phyloP scores from a whole-genome alignment of 148 eudicot genomes.

The Chenopodium quinoa region DNA sequence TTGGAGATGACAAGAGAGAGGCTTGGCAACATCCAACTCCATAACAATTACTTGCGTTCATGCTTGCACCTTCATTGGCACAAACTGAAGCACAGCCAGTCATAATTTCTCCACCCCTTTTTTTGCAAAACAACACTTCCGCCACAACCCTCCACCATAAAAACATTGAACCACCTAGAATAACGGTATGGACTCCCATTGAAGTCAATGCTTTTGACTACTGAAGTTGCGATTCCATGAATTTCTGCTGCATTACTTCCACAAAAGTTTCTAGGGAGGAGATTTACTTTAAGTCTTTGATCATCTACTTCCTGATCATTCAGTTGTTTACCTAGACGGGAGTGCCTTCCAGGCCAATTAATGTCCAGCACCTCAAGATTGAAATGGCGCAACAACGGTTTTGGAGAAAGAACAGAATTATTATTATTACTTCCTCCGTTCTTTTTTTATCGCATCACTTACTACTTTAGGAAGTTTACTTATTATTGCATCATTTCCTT shows the following conservation, averaged over 20 bases:
- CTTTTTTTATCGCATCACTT: too few relatives aligned
- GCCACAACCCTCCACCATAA: constrained; percentile 32
- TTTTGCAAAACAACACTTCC: constrained; percentile 22
- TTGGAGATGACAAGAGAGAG: background rate
- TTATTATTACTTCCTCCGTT: constrained; percentile 10
- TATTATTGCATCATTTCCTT: too few relatives aligned
- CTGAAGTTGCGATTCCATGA: background rate
- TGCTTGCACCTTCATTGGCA: constrained; percentile 1
- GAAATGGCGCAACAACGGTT: constrained; percentile 13
- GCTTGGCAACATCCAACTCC: constrained; percentile 48
- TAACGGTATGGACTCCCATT: constrained; percentile 15
- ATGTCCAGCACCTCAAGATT: constrained; percentile 27
- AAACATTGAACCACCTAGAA: constrained; percentile 17
- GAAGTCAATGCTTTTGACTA: constrained; percentile 20
- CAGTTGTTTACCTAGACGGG: background rate
- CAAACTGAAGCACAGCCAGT: constrained; percentile 38
- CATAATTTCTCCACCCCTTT: constrained; percentile 2
- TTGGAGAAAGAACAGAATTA: constrained; percentile 15
- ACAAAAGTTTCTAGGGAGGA: constrained; percentile 15
- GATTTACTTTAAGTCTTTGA: background rate
- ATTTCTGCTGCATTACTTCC: background rate
- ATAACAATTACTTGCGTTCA: constrained; percentile 16
- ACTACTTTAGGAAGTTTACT: too few relatives aligned
- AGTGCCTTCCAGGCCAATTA: constrained; percentile 21
- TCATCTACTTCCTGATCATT: background rate